Conservation (phyloP, 768 basidiomycete genomes). For the Leccinum sublutescens region DNA sequence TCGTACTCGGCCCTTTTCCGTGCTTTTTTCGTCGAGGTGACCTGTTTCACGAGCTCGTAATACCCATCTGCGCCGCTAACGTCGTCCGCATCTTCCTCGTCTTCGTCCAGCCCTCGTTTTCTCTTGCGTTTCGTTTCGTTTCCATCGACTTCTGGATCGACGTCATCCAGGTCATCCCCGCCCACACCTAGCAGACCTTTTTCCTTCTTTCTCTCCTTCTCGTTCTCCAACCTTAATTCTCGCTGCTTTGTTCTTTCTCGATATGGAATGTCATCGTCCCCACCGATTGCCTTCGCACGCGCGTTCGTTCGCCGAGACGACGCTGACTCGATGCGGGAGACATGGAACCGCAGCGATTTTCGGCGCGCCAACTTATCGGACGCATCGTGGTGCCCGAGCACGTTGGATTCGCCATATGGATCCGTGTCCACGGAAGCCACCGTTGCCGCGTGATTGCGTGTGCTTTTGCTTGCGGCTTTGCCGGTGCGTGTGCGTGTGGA, state of each 20-base stretch:
- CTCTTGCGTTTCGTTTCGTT: constrained; percentile 38
- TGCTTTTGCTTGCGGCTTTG: constrained; percentile 13
- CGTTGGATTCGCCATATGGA: constrained; percentile 72
- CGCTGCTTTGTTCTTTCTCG: constrained; percentile 67
- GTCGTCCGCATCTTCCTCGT: constrained; percentile 44
- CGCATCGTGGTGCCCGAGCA: constrained; percentile 68
- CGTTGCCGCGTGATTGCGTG: not conserved
- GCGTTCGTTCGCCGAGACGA: constrained; percentile 74
- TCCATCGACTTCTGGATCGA: constrained; percentile 40
- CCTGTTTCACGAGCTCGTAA: constrained; percentile 84
- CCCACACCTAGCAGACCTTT: constrained; percentile 42
- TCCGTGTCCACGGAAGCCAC: constrained; percentile 6
- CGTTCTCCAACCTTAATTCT: constrained; percentile 53
- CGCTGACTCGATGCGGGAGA: constrained; percentile 83
- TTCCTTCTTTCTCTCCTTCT: constrained; percentile 36
- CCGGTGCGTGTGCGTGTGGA: constrained; percentile 8
- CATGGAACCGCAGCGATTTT: constrained; percentile 89
- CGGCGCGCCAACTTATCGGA: constrained; percentile 81
- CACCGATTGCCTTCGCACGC: constrained; percentile 66
- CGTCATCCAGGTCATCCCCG: constrained; percentile 67
- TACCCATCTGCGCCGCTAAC: constrained; percentile 68
- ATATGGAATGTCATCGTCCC: constrained; percentile 96
- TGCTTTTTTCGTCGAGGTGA: constrained; percentile 67
- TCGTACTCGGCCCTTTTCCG: constrained; percentile 85
- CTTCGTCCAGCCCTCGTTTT: constrained; percentile 38